phyloP scores from a whole-genome alignment of 2,329 filamentous ascomycete genomes.

The Colletotrichum salicis region DNA sequence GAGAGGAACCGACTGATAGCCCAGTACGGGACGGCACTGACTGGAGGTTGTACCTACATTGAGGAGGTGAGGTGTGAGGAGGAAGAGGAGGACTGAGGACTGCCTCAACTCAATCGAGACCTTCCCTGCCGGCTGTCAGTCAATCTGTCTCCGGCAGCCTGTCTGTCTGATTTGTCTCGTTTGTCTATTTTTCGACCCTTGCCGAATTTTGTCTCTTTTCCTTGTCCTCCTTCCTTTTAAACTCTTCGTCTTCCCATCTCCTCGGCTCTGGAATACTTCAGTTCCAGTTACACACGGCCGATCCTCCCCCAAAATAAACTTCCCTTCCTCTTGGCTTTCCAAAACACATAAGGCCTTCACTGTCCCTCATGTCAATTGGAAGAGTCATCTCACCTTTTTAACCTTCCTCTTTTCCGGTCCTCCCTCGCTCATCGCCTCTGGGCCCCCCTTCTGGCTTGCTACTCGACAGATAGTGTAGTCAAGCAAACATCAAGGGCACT shows the following conservation, averaged over 20 bases:
- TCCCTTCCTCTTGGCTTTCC: background rate
- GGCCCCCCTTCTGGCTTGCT: background rate
- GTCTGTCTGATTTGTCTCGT: constrained; percentile 1
- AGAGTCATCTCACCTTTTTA: constrained; percentile 15
- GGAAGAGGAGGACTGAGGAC: constrained; percentile 4
- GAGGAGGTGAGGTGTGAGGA: background rate
- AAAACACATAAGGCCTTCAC: constrained; percentile 8
- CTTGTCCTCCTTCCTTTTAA: constrained; percentile 27
- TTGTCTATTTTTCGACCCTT: constrained; percentile 26
- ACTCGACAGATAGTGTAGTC: constrained; percentile 5
- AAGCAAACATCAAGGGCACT: background rate
- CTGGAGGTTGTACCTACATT: constrained; percentile 14
- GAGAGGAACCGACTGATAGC: constrained; percentile 20
- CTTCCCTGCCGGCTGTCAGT: constrained; percentile 26
- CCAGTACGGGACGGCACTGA: constrained; percentile 14
- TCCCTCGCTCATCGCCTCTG: background rate
- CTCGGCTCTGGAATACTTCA: constrained; percentile 14
- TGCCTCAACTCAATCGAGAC: constrained; percentile 34
- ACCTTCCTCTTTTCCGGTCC: background rate
- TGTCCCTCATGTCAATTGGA: constrained; percentile 30
- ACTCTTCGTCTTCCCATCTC: constrained; percentile 26
- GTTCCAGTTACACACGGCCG: constrained; percentile 9
- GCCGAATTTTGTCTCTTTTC: constrained; percentile 29
- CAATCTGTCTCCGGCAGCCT: constrained; percentile 16
- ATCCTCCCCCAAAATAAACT: constrained; percentile 6